Evolutionary conservation across 345 rosid genomes (phyloP), one percentile per base, ranked within the genome.

Genomic region (Leavenworthia alabamica): DNA sequence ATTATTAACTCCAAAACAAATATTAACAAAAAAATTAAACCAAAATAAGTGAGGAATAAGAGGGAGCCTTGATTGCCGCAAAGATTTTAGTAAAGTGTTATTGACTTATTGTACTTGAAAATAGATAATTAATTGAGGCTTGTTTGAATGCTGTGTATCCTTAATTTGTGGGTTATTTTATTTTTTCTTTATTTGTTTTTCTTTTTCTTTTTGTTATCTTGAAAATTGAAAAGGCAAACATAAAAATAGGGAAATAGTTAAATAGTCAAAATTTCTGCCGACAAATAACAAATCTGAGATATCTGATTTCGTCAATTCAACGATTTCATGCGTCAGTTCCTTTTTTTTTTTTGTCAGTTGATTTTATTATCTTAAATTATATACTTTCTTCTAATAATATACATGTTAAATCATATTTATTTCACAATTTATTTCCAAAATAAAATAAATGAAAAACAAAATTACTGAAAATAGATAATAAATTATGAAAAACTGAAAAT

Each of bases 101-200:
- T 66, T 66, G 70, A 56, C 71, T 62, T 62, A 15, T 12, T 26
- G 35, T 35, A 32, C 35, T 32, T 12, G 7, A 8, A 15, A 44
- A 31, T 2, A 24, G n/a, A 48, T 6, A 2, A 6, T 31, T 8
- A 37, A 42, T 20, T 39, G 26, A 48, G 27, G 6, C 24, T 56
- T 47, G 12, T 52, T 64, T 29, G 32, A 41, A n/a, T 40, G 40
- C 60, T 31, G 14, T 12, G 50, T 57, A 67, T 57, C 72, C 72
- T 67, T 57, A 67, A 67, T 67, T 57, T 67, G 57, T 58, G 72
- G 65, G 64, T 67, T 64, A 42, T 47, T 47, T 4, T 51, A 15
- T 35, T 66, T 26, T 27, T 19, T 14, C 4, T 16, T 40, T 24
- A 1, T 50, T 31, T 16, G 0, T 4, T 15, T 36, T 37, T 37